These are phyloP conservation scores for Cystofilobasidium bisporidii DNA, from an alignment of 768 basidiomycete species.

Conservation along the genomic window DNA sequence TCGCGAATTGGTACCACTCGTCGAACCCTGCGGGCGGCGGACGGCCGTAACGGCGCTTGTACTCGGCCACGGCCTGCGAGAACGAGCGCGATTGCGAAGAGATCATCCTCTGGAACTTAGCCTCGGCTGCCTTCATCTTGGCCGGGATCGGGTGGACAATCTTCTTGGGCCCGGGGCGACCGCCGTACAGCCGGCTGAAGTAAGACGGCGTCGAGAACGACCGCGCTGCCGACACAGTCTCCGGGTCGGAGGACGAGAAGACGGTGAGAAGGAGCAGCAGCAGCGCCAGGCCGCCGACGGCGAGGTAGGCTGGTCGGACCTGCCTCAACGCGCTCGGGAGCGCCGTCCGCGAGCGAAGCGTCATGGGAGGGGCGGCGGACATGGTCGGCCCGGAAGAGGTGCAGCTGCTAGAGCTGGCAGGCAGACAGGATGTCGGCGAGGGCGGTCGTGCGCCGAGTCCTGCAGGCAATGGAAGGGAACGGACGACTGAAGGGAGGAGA, in stretches of 20 bases:
- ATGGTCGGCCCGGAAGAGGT: too few species aligned
- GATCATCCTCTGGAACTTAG: conserved; percentile 36
- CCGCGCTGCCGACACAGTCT: not conserved
- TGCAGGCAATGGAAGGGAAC: too few species aligned
- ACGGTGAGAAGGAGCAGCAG: not conserved
- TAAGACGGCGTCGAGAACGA: not conserved
- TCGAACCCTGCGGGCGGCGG: conserved; percentile 36
- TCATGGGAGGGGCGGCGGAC: too few species aligned
- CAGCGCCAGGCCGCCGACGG: not conserved
- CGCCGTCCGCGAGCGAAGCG: not conserved
- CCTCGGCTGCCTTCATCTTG: conserved; percentile 38
- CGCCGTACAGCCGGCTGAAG: conserved; percentile 1
- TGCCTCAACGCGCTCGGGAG: not conserved
- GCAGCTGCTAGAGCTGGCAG: too few species aligned
- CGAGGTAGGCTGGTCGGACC: not conserved
- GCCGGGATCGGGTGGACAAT: conserved; percentile 39
- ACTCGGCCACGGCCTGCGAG: conserved; percentile 37
- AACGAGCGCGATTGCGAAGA: conserved; percentile 36
- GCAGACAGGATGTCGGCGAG: too few species aligned
- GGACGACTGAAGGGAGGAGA: too few species aligned
- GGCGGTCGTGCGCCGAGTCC: too few species aligned
- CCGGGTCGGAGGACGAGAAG: not conserved
- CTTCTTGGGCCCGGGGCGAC: not conserved
- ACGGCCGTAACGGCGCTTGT: conserved; percentile 36
- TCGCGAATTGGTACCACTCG: conserved; percentile 55